Base-by-base conservation (phyloP, 2,329 filamentous ascomycete species). In the Aspergillus spinulosporus region DNA sequence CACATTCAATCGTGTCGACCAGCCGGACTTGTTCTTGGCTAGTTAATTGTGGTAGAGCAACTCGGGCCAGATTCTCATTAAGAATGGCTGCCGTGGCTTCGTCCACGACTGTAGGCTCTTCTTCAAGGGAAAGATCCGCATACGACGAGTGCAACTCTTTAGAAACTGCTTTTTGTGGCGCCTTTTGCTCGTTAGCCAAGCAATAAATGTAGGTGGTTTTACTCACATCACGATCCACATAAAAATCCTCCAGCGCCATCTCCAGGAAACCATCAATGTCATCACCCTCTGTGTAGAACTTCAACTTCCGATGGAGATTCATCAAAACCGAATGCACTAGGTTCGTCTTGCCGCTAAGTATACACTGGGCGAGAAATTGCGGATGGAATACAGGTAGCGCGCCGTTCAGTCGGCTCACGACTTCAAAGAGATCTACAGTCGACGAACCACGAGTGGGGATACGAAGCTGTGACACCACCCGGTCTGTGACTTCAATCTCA, bases 361-460 rank as follows among this genome's bases (percentile, higher is more conserved):
- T 90, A 65, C 89, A 93, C 71, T 97, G 90, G 51, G 89, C 88
- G 28, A 97, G 75, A 57, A 96, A 90, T 66, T 96, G 91, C 0
- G 94, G 94, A 66, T 99, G 93, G 65, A 96, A 99, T 2, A 95
- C 82, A 0, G 94, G 91, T 5, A 97, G 77, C 2, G 92, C 89
- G 0, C 91, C 90, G 67, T 97, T 97, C 48, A 97, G 80, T 59
- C 89, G 82, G 63, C 89, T 88, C 8, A 95, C 89, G 6, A 92
- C 83, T 39, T 92, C 86, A 63, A 95, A 96, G 3, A 96, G 77
- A 68, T 94, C 87, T 69, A 85, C 82, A 1, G 78, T 79, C 3
- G 79, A 79, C 8, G 72, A 73, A 42, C 79, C 73, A 54, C 67
- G 72, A 4, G 79, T 74, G 2, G 80, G 76, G 40, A 80, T 75